These are phyloP conservation scores for Drosera spatulata DNA, from an alignment of 179 eudicot genomes.

Conservation along the genomic window DNA sequence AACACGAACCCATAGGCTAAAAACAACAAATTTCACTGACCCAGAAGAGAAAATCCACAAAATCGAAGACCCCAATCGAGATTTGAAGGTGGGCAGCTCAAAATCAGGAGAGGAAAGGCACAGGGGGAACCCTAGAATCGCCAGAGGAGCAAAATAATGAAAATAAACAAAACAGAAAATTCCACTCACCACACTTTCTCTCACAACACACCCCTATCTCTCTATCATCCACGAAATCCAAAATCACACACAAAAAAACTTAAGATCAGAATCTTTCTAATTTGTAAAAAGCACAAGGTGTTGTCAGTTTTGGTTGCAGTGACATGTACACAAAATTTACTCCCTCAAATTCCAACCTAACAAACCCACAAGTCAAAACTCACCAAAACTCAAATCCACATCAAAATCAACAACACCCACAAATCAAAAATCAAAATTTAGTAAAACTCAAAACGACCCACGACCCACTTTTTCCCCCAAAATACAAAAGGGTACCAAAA, in stretches of 20 bases:
- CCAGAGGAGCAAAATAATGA: constrained; percentile 16
- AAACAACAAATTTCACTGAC: constrained; percentile 16
- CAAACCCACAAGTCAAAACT: constrained; percentile 6
- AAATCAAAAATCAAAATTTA: constrained; percentile 1
- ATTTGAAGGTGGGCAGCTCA: not conserved
- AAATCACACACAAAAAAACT: constrained; percentile 1
- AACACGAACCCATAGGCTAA: not conserved
- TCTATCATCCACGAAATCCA: constrained; percentile 20
- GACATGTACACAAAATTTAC: constrained; percentile 12
- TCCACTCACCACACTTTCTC: constrained; percentile 10
- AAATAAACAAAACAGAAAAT: constrained; percentile 12
- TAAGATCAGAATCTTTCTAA: constrained; percentile 3
- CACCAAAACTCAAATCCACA: constrained; percentile 10
- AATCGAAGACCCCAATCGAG: not conserved
- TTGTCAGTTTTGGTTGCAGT: constrained; percentile 31
- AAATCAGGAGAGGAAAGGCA: constrained; percentile 19
- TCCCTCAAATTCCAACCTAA: constrained; percentile 4
- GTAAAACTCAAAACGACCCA: constrained; percentile 4
- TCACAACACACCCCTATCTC: constrained; percentile 7
- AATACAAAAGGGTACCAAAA: too few relatives aligned
- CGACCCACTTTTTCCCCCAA: too few relatives aligned
- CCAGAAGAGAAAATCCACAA: constrained; percentile 17
- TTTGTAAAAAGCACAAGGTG: constrained; percentile 11
- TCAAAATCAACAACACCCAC: constrained; percentile 13
- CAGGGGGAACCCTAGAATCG: constrained; percentile 12